phyloP scores from a whole-genome alignment of 2,329 filamentous ascomycete species.

The Alternaria triticimaculans region DNA sequence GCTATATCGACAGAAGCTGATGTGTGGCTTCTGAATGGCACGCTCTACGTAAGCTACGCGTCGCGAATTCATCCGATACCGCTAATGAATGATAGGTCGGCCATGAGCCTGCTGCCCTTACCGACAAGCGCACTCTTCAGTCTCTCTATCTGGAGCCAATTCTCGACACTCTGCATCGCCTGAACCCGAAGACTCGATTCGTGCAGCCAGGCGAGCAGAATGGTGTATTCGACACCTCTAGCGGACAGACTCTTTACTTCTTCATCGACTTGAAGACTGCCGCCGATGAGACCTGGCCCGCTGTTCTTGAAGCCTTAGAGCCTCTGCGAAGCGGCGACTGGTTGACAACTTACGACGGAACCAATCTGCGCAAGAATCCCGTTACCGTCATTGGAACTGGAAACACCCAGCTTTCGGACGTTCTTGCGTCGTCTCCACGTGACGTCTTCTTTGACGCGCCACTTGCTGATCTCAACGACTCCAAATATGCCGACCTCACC shows the following conservation, averaged over 20 bases:
- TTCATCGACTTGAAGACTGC: constrained; percentile 70
- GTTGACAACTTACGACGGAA: constrained; percentile 60
- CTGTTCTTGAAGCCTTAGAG: constrained; percentile 62
- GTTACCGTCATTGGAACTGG: constrained; percentile 70
- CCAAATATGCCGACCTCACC: constrained; percentile 55
- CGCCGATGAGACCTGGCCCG: constrained; percentile 62
- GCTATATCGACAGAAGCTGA: constrained; percentile 66
- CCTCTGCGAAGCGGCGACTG: constrained; percentile 62
- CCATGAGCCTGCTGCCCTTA: constrained; percentile 62
- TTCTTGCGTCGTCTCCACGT: constrained; percentile 47
- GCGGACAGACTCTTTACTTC: constrained; percentile 66
- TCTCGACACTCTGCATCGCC: constrained; percentile 60
- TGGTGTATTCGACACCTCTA: constrained; percentile 67
- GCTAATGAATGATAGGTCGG: constrained; percentile 54
- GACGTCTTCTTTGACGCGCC: constrained; percentile 69
- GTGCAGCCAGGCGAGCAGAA: constrained; percentile 56
- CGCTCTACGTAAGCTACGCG: constrained; percentile 57
- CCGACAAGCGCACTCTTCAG: constrained; percentile 60
- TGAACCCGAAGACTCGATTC: constrained; percentile 63
- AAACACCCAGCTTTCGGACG: constrained; percentile 52
- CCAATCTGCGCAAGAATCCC: constrained; percentile 54
- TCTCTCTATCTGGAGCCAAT: constrained; percentile 67
- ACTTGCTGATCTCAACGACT: constrained; percentile 53
- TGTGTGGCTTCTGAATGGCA: constrained; percentile 65
- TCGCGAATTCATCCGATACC: background rate